Conservation (phyloP, 768 basidiomycete genomes). For the Boletellus ananas region DNA sequence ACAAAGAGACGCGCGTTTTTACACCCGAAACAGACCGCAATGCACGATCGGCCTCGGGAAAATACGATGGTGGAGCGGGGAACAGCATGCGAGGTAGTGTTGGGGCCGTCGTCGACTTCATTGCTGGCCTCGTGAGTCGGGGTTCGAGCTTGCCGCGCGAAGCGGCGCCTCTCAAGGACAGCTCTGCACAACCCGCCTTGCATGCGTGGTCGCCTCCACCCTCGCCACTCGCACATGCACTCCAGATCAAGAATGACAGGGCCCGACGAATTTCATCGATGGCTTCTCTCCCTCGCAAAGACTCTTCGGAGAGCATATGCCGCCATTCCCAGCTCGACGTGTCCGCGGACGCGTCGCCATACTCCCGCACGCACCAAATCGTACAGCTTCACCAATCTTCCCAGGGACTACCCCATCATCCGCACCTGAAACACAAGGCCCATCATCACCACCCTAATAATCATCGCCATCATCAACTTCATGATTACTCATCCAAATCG, state of each 20-base stretch:
- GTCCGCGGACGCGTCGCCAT: slow-evolving; percentile 9
- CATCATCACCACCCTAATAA: slow-evolving; percentile 21
- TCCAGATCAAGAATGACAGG: slow-evolving; percentile 9
- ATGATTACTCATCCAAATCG: slow-evolving; percentile 25
- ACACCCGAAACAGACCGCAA: slow-evolving; percentile 74
- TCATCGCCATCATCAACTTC: slow-evolving; percentile 19
- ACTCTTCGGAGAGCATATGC: slow-evolving; percentile 23
- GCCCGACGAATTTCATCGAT: slow-evolving; percentile 11
- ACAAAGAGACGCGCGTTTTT: slow-evolving; percentile 88
- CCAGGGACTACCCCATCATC: slow-evolving; percentile 19
- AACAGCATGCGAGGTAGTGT: slow-evolving; percentile 43
- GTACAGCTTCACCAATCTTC: slow-evolving; percentile 23
- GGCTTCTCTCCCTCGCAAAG: slow-evolving; percentile 14
- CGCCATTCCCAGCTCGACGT: slow-evolving; percentile 11
- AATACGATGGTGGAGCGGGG: slow-evolving; percentile 26
- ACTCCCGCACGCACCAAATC: slow-evolving; percentile 7
- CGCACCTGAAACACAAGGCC: slow-evolving; percentile 17
- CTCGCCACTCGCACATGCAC: slow-evolving; percentile 21
- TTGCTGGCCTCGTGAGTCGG: slow-evolving; percentile 53
- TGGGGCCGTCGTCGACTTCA: slow-evolving; percentile 59
- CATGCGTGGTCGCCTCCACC: slow-evolving; percentile 23
- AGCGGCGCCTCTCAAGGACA: slow-evolving; percentile 8
- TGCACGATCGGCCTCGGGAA: slow-evolving; percentile 26
- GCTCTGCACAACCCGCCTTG: neutral
- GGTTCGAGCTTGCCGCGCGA: slow-evolving; percentile 21